Conservation (phyloP, 768 basidiomycete genomes). For the Hydnum rufescens region DNA sequence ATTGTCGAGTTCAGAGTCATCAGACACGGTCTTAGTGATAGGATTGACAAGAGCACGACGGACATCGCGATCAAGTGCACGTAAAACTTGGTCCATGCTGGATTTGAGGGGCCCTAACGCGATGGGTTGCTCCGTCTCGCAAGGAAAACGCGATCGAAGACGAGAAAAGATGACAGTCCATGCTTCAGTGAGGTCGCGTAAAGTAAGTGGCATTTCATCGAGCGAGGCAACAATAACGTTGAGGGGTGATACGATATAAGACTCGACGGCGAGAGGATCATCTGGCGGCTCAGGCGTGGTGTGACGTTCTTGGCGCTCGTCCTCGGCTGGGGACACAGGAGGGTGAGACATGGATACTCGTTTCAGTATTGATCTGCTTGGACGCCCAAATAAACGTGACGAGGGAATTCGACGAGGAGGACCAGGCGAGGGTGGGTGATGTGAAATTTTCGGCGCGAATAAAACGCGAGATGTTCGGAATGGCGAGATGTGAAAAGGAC, state of each 20-base stretch:
- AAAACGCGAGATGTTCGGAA: not conserved
- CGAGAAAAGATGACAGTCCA: conserved; percentile 53
- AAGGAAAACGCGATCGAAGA: conserved; percentile 28
- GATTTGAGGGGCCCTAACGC: conserved; percentile 15
- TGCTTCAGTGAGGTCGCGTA: conserved; percentile 46
- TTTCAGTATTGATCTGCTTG: conserved; percentile 55
- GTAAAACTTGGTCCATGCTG: conserved; percentile 30
- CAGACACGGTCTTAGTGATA: conserved; percentile 3
- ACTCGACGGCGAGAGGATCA: conserved; percentile 28
- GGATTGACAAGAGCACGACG: conserved; percentile 46
- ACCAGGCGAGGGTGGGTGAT: not conserved
- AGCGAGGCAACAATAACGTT: conserved; percentile 30
- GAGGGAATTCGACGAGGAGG: conserved; percentile 3
- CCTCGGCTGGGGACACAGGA: too few species aligned
- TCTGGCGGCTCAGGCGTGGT: conserved; percentile 59
- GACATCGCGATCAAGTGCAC: conserved; percentile 48
- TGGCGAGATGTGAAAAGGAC: not conserved
- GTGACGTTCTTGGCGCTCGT: conserved; percentile 32
- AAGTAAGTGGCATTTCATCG: conserved; percentile 17
- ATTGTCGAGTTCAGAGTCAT: not conserved
- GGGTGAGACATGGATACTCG: conserved; percentile 20
- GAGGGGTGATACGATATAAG: conserved; percentile 48
- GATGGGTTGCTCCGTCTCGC: not conserved
- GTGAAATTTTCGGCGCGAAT: not conserved
- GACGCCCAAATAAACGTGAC: conserved; percentile 14